phyloP scores from a whole-genome alignment of 495 filamentous ascomycete genomes.

The Platismatia glauca region DNA sequence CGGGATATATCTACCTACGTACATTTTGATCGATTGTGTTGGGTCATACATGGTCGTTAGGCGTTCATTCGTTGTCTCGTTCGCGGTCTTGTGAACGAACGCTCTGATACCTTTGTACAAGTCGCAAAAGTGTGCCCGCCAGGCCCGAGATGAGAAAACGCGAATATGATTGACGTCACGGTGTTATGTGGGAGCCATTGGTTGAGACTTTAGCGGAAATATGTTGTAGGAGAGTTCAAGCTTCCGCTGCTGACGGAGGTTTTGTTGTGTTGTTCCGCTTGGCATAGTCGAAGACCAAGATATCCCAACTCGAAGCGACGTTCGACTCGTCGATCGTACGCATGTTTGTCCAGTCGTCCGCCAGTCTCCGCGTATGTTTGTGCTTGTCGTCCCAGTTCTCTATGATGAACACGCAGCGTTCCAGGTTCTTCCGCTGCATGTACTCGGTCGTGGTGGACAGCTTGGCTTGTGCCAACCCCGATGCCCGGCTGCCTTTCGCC shows the following conservation, averaged over 20 bases:
- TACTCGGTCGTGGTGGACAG: slow-evolving; percentile 15
- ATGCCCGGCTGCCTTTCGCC: slow-evolving; percentile 10
- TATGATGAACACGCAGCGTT: slow-evolving; percentile 25
- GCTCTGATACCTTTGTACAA: neutral
- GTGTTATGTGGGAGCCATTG: neutral
- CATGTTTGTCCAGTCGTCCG: slow-evolving; percentile 27
- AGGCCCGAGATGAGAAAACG: neutral
- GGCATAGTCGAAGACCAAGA: slow-evolving; percentile 11
- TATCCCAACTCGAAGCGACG: slow-evolving; percentile 23
- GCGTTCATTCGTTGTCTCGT: neutral
- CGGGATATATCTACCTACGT: neutral
- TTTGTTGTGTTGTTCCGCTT: neutral
- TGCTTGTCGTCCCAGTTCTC: slow-evolving; percentile 24
- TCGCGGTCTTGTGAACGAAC: neutral
- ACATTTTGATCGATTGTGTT: no score
- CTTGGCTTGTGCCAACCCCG: slow-evolving; percentile 5
- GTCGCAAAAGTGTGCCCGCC: neutral
- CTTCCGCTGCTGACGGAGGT: neutral
- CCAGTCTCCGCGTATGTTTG: slow-evolving; percentile 16
- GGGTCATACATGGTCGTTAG: neutral
- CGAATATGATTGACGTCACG: neutral
- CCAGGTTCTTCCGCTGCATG: slow-evolving; percentile 21
- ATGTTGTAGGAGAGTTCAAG: neutral
- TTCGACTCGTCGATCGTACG: slow-evolving; percentile 24
- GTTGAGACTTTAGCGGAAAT: neutral